Base-by-base conservation (phyloP, 768 basidiomycete species). In the Lactifluus subvellereus region DNA sequence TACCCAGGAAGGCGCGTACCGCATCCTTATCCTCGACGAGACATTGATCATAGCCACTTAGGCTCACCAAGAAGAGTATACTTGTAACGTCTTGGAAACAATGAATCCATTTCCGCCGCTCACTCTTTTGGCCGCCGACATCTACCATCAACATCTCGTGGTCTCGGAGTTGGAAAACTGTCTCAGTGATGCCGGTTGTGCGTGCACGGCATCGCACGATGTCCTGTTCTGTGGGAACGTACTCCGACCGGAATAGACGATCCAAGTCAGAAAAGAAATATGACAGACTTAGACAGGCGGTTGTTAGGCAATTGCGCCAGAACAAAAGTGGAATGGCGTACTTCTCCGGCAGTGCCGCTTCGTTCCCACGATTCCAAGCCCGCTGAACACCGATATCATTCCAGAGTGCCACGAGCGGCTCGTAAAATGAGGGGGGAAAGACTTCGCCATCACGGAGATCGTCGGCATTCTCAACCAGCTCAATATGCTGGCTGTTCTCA, bases 61-160 rank as follows among this genome's bases (percentile, higher is more conserved):
- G 75, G 69, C 90, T 91, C 68, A 94, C 92, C 68, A 96, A 72
- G 76, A 98, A 98, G 55, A 97, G 75, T 57, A 98, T 95, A 66
- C 89, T 89, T 4, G 93, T 95, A 57, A 96, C 94, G 70, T 95
- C 91, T 76, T 94, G 91, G 77, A 94, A 95, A 72, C 90, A 93
- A 70, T 94, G 92, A 69, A 94, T 94, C 92, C 92, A 94, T 73
- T 94, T 95, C 74, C 91, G 80, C 64, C 94, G 77, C 72, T 94
- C 94, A 73, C 87, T 91, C 80, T 95, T 92, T 77, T 97, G 94
- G 6, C 94, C 94, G 33, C 89, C 89, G 40, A 90, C 94, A 70
- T 97, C 94, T 60, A 97, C 89, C 88, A 98, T 91, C 59, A 93
- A 79, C 86, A 94, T 86, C 67, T 91, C 87, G 61, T 91, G 87